Evolutionary conservation across 306 rosid species (phyloP).

Genomic region (Lagenaria siceraria): DNA sequence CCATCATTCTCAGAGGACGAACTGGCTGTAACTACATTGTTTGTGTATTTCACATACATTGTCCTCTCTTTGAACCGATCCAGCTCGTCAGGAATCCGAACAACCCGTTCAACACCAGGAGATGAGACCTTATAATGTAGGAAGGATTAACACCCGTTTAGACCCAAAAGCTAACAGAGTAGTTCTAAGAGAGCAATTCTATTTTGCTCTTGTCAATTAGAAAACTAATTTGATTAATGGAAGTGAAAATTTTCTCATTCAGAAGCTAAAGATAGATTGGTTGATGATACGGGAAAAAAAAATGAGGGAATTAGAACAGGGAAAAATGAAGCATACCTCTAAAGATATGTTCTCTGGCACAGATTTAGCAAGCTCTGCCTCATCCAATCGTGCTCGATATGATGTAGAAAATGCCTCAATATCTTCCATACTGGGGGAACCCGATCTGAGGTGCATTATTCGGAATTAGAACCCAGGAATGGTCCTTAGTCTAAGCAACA

Average conservation of each 20-base stretch:
- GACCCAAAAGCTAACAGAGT: neutral
- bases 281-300: neutral
- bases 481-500: neutral
- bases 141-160: neutral
- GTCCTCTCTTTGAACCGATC: constrained; percentile 78
- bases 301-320: neutral
- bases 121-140: constrained; percentile 64
- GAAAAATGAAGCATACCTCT: constrained; percentile 45
- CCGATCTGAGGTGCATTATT: constrained; percentile 47
- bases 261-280: neutral
- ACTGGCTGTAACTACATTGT: constrained; percentile 20
- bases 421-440: constrained; percentile 87
- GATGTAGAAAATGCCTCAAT: constrained; percentile 66
- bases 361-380: constrained; percentile 64
- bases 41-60: constrained; percentile 62
- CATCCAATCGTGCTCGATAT: constrained; percentile 59
- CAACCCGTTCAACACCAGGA: constrained; percentile 89
- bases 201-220: neutral
- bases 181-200: neutral
- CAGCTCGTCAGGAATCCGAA: constrained; percentile 64
- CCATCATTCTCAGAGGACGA: constrained; percentile 59
- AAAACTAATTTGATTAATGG: neutral
- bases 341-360: constrained; percentile 67
- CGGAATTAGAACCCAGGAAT: constrained; percentile 6
- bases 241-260: neutral